Conservation (phyloP, 164 flowering plant genomes). For the Litsea cubeba region DNA sequence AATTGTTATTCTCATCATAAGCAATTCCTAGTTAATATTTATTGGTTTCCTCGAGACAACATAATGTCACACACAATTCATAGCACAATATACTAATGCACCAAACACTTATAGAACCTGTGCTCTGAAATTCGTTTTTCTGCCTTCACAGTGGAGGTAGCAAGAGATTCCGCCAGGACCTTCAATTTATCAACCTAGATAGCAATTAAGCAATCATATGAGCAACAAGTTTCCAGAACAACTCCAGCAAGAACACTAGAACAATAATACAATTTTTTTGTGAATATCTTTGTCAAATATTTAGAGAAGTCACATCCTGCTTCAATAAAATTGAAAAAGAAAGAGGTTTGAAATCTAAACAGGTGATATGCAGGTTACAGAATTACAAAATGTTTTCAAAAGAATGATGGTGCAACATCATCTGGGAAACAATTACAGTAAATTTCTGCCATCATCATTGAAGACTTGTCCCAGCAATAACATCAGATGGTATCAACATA, state of each 20-base stretch:
- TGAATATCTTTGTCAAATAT: background rate
- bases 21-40: too few species aligned
- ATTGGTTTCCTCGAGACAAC: too few species aligned
- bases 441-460: too few species aligned
- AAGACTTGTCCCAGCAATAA: too few species aligned
- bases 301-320: background rate
- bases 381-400: background rate
- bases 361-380: background rate
- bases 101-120: conserved; percentile 32
- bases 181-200: conserved; percentile 77
- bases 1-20: too few species aligned
- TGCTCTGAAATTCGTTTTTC: conserved; percentile 75
- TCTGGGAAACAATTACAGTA: background rate
- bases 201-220: conserved; percentile 5
- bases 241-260: background rate
- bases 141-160: conserved; percentile 62
- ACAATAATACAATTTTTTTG: background rate
- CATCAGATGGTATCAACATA: too few species aligned
- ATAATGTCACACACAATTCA: too few species aligned
- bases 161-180: conserved; percentile 71
- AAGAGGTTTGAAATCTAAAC: background rate
- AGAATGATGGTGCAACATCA: background rate
- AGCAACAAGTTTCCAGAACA: background rate
- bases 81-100: background rate
- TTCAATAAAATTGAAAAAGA: background rate